These are phyloP conservation scores for Candida rishiriensis DNA, from an alignment of 805 yeast species.

Conservation along the genomic window DNA sequence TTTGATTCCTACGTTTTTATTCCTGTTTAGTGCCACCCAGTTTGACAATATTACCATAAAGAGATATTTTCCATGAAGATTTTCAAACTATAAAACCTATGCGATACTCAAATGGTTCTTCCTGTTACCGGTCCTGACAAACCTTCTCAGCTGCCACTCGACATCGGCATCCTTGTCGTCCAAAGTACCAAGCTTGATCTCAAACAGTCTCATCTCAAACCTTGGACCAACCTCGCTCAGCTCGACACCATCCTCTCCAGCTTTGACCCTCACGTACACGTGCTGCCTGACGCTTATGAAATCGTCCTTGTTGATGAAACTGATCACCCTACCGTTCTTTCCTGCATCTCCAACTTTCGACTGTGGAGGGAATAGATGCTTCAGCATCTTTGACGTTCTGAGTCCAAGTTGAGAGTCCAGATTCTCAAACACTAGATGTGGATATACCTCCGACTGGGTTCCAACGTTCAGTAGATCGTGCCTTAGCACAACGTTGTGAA, in stretches of 20 bases:
- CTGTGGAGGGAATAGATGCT: conserved; percentile 73
- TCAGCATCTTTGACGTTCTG: conserved; percentile 73
- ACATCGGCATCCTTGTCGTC: conserved; percentile 96
- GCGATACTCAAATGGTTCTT: conserved; percentile 66
- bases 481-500: conserved; percentile 90
- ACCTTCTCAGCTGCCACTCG: conserved; percentile 95
- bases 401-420: conserved; percentile 78
- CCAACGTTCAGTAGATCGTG: conserved; percentile 88
- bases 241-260: conserved; percentile 84
- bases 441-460: conserved; percentile 85
- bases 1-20: no score
- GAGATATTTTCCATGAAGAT: background rate
- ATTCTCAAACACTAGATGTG: conserved; percentile 90
- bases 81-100: no score
- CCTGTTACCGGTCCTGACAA: conserved; percentile 91
- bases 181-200: conserved; percentile 80
- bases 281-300: conserved; percentile 94
- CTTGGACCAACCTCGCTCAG: conserved; percentile 98
- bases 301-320: conserved; percentile 87
- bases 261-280: conserved; percentile 84
- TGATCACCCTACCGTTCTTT: conserved; percentile 85
- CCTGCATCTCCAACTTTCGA: conserved; percentile 79
- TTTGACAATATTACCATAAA: no score
- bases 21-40: no score
- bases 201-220: conserved; percentile 92